Base-by-base conservation (phyloP, 805 yeast genomes). In the Kuraishia floccosa region DNA sequence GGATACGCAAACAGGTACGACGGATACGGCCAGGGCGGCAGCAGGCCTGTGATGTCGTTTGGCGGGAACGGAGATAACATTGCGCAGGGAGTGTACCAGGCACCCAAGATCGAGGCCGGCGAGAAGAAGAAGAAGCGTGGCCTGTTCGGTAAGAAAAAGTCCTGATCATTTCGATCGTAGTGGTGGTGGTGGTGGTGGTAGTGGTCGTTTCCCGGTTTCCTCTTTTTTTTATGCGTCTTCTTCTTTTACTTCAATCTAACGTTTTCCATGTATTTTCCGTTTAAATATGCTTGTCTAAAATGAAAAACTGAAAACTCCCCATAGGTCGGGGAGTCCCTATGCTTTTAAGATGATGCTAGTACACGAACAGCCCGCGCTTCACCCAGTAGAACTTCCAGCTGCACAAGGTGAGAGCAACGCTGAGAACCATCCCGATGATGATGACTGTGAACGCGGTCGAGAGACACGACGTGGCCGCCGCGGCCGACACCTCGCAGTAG, bases 111-210 rank as follows among this genome's bases (percentile, higher is more conserved):
- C 36, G 34, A 35, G 36, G 52, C 46, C 17, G 46, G 58, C 49
- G 59, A 61, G 47, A 65, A 68, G 58, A 79, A 81, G 71, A 76
- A 79, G 71, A 83, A 80, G 72, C 69, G 72, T 44, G 85, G 91
- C 5, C 56, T 84, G 29, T 86, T 89, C 49, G 86, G 95, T 31
- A 70, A 77, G 47, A 69, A 67, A 46, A 56, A 54, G 47, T 19
- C 14, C 19, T 30, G 12, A 5, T 6, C 22, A 21, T 7, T 4
- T 13, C 22, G 4, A 16, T 18, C 17, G 24, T 11, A 24, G 8
- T 13, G 24, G 16, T 14, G 27, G 24, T 30, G 15, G 27, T 11
- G 12, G 17, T 10, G 15, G 24, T 11, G 15, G 20, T 17, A 24
- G 5, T 5, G 6, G 16, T 13, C 16, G 18, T 12, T 7, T 5